A percentile compares a stretch with the other conserved stretches of the same genome.
Conservation (phyloP, 768 basidiomycete genomes). For the Lentinula raphanica region DNA sequence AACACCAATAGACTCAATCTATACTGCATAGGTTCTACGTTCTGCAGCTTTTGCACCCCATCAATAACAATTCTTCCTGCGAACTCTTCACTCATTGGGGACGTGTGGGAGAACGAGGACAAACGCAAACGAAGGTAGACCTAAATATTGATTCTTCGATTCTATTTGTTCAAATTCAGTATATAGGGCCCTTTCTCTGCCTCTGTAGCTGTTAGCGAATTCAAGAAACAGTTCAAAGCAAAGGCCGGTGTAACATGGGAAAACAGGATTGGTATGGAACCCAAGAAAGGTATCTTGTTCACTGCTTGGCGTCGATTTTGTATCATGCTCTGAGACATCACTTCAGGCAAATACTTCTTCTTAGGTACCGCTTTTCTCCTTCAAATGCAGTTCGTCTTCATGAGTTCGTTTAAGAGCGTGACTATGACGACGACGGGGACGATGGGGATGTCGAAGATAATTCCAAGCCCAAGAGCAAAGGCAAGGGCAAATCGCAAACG, state of each 20-base stretch:
- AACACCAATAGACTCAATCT: too few relatives aligned
- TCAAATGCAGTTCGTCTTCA: not conserved
- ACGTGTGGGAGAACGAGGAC: constrained; percentile 55
- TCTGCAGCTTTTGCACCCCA: constrained; percentile 49
- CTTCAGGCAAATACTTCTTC: constrained; percentile 54
- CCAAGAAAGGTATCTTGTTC: constrained; percentile 39
- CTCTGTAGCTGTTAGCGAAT: constrained; percentile 37
- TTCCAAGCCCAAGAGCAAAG: constrained; percentile 15
- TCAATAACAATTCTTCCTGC: constrained; percentile 30
- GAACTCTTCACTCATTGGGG: constrained; percentile 53
- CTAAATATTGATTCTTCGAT: not conserved
- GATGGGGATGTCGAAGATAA: constrained; percentile 28
- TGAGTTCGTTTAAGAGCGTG: constrained; percentile 33
- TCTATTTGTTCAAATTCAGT: not conserved
- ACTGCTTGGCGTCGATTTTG: not conserved
- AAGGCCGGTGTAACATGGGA: constrained; percentile 51
- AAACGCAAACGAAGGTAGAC: constrained; percentile 41
- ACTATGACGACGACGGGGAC: constrained; percentile 50
- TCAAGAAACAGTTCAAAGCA: constrained; percentile 56
- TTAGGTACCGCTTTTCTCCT: constrained; percentile 33
- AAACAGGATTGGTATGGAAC: constrained; percentile 41
- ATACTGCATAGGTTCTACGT: constrained; percentile 46
- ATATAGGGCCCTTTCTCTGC: constrained; percentile 43
- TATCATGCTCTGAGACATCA: not conserved
- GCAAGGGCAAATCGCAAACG: constrained; percentile 22